Conservation (phyloP, 768 basidiomycete genomes). For the Tylopilus sp. region DNA sequence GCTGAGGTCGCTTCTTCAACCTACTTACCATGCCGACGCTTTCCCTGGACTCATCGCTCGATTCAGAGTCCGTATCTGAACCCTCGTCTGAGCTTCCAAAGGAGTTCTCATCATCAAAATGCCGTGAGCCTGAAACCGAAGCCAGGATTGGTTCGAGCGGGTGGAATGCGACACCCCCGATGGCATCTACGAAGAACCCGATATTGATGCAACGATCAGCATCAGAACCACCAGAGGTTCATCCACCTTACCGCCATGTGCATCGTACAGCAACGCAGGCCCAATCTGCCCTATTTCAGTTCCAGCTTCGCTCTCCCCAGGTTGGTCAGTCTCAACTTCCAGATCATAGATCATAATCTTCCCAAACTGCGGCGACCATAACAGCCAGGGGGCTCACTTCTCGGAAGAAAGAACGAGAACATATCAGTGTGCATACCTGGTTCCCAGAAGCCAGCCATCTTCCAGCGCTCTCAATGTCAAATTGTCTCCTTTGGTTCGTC, state of each 20-base stretch:
- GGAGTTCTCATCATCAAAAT: conserved; percentile 40
- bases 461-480: conserved; percentile 73
- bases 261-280: conserved; percentile 42
- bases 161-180: conserved; percentile 74
- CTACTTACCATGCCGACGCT: background rate
- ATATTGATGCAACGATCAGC: background rate
- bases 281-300: conserved; percentile 9
- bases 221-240: background rate
- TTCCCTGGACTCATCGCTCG: conserved; percentile 5
- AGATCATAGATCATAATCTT: conserved; percentile 59
- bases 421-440: conserved; percentile 49
- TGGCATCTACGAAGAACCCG: conserved; percentile 48
- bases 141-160: conserved; percentile 56
- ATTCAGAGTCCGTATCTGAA: conserved; percentile 19
- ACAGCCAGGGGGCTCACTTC: background rate
- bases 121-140: conserved; percentile 76
- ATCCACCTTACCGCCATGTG: conserved; percentile 52
- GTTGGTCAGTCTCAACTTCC: background rate
- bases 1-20: conserved; percentile 13
- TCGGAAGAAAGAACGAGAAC: background rate
- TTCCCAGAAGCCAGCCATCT: conserved; percentile 62
- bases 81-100: background rate
- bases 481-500: conserved; percentile 77
- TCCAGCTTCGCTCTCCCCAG: background rate
- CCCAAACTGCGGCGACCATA: conserved; percentile 45